Evolutionary conservation across 108 stramenopile species (phyloP), one percentile per base, ranked within the genome.

Genomic region (Craspedostauros australis): DNA sequence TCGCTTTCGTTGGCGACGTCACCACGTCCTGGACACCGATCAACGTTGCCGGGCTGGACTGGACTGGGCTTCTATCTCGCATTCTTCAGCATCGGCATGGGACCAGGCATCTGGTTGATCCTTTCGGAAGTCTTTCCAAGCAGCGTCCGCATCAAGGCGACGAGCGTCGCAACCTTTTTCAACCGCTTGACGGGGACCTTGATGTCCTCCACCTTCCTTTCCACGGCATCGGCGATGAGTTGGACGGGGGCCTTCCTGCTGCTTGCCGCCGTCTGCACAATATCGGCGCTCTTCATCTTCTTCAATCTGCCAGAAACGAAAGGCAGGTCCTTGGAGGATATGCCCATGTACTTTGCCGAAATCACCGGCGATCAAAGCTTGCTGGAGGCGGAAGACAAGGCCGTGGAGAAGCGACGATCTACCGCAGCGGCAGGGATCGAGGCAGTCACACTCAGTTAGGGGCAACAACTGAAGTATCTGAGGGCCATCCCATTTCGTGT

Each of bases 301-400:
- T 15, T 65, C 22, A 80, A 74, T 30, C 58, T 89, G 7, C 88
- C 88, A 1, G 88, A 89, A 71, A 89, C 88, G 12, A 86, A 77
- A 32, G 84, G 84, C 0, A 57, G 72, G 34, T 46, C 73, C 1
- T 45, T 89, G 34, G 88, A 89, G 50, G 79, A 85, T 16, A 89
- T 89, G 78, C 39, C 75, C 7, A 57, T 60, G 15, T 74, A 75
- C 57, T 77, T 84, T 62, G 82, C 75, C 14, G 70, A 76, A 48
- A 73, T 79, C 21, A 79, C 75, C 4, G 82, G 82, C 11, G 80
- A 82, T 28, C 19, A 42, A 22, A 52, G 51, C 8, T 61, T 79
- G 39, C 26, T 79, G 21, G 80, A 82, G 38, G 63, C 59, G 5
- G 80, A 82, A 39, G 60, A 41, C 43, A 58, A 45, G 31, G 39